Conservation (phyloP, 1,284 basidiomycete genomes). For the Trichosporon coremiiforme region DNA sequence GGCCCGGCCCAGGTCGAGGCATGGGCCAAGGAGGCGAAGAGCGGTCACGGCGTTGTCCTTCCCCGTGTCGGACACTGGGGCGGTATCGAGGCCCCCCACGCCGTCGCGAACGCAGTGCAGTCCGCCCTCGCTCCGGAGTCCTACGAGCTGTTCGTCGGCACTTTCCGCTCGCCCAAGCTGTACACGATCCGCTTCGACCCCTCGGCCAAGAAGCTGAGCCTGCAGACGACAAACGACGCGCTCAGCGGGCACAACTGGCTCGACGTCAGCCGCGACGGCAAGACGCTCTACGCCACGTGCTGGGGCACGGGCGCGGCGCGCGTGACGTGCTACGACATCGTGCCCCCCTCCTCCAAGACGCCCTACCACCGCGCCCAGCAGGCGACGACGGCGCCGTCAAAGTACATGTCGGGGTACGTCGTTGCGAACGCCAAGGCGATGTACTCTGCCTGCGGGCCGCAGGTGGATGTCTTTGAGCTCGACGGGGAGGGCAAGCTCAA, state of each 20-base stretch:
- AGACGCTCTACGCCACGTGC: slow-evolving; percentile 44
- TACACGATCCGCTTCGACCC: slow-evolving; percentile 44
- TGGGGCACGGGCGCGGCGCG: slow-evolving; percentile 43
- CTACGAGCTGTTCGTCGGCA: slow-evolving; percentile 44
- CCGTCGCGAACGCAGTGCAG: slow-evolving; percentile 26
- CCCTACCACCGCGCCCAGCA: slow-evolving; percentile 29
- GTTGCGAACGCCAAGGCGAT: slow-evolving; percentile 44
- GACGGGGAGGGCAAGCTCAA: slow-evolving; percentile 46
- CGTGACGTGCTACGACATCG: slow-evolving; percentile 40
- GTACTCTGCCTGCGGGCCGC: slow-evolving; percentile 56
- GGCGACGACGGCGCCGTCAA: slow-evolving; percentile 35
- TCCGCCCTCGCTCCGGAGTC: slow-evolving; percentile 21
- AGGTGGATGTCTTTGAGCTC: slow-evolving; percentile 53
- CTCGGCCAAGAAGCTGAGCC: slow-evolving; percentile 31
- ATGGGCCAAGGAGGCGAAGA: slow-evolving; percentile 31
- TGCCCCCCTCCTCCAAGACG: slow-evolving; percentile 19
- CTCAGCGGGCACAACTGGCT: slow-evolving; percentile 49
- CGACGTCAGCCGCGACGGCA: slow-evolving; percentile 33
- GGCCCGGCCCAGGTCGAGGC: slow-evolving; percentile 29
- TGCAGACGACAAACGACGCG: slow-evolving; percentile 32
- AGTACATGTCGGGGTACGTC: slow-evolving; percentile 47
- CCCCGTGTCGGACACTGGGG: slow-evolving; percentile 44
- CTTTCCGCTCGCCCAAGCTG: slow-evolving; percentile 43
- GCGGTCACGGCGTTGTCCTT: slow-evolving; percentile 31
- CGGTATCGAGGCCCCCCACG: slow-evolving; percentile 37